Conservation (phyloP, 2,329 filamentous ascomycete genomes). For the Karstenula rhodostoma region DNA sequence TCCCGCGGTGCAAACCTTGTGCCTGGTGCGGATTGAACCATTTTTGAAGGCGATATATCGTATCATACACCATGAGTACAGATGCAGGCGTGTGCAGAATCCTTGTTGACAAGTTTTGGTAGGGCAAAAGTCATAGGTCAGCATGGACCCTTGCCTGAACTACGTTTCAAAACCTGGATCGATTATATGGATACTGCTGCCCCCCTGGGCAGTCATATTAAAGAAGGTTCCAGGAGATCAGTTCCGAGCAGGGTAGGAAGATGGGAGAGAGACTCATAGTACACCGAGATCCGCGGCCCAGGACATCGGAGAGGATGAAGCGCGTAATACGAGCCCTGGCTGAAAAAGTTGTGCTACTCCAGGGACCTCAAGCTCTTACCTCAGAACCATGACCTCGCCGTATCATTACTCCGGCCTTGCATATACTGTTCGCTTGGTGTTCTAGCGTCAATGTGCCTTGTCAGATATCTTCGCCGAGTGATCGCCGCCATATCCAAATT, state of each 20-base stretch:
- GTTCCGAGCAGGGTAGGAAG: constrained; percentile 27
- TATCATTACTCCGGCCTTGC: not conserved
- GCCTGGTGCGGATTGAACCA: too few species aligned
- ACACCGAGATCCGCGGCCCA: constrained; percentile 12
- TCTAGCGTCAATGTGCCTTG: constrained; percentile 19
- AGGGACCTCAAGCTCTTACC: not conserved
- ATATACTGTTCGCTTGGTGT: not conserved
- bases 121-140: not conserved
- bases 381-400: not conserved
- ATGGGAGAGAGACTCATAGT: constrained; percentile 8
- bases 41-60: not conserved
- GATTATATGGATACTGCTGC: constrained; percentile 27
- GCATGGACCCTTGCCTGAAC: constrained; percentile 12
- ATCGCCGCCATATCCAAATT: constrained; percentile 21
- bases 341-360: not conserved
- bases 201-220: constrained; percentile 16
- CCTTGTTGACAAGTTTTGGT: not conserved
- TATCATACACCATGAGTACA: not conserved
- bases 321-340: constrained; percentile 12
- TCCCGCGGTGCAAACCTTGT: too few species aligned
- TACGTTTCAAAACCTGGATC: constrained; percentile 31
- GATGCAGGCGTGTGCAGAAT: not conserved
- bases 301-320: constrained; percentile 9
- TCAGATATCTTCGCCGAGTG: constrained; percentile 14
- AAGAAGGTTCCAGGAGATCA: constrained; percentile 34